Evolutionary conservation across 208 protist genomes (phyloP).

Genomic region (Trichomonas gallinae): DNA sequence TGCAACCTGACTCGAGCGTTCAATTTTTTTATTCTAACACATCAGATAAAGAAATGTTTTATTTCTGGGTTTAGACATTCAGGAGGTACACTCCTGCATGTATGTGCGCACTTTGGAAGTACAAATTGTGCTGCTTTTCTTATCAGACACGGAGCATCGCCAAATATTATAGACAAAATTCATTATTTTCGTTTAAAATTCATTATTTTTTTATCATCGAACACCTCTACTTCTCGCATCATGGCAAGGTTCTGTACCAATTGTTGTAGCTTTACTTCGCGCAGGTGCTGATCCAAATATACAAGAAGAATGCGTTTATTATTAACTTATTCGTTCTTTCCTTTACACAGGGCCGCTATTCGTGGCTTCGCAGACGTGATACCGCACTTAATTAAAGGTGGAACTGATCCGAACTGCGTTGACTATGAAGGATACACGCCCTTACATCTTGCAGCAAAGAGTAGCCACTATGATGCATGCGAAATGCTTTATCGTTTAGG

Average conservation of each 20-base stretch:
- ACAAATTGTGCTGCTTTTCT: not conserved
- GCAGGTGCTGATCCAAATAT: conserved; percentile 14
- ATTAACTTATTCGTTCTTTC: not conserved
- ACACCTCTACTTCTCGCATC: not conserved
- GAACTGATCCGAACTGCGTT: not conserved
- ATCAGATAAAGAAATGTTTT: conserved; percentile 11
- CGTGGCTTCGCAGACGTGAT: not conserved
- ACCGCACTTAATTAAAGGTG: not conserved
- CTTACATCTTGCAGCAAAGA: not conserved
- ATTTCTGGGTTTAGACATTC: not conserved
- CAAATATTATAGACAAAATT: not conserved
- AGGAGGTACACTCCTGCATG: not conserved
- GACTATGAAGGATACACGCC: conserved; percentile 10
- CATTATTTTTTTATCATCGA: not conserved
- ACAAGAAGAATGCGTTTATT: not conserved
- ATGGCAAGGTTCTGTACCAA: not conserved
- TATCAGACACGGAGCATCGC: not conserved
- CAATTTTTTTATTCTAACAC: not conserved
- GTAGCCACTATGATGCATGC: not conserved
- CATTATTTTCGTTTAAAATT: not conserved
- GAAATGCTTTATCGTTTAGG: not conserved
- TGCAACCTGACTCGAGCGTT: not conserved
- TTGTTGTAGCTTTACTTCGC: not conserved
- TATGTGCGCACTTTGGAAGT: not conserved
- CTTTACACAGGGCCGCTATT: not conserved